A percentile compares a stretch with the other conserved stretches of the same genome.
These are phyloP conservation scores for Chlorella sp. DNA, from an alignment of 139 green algal species.

Conservation along the genomic window DNA sequence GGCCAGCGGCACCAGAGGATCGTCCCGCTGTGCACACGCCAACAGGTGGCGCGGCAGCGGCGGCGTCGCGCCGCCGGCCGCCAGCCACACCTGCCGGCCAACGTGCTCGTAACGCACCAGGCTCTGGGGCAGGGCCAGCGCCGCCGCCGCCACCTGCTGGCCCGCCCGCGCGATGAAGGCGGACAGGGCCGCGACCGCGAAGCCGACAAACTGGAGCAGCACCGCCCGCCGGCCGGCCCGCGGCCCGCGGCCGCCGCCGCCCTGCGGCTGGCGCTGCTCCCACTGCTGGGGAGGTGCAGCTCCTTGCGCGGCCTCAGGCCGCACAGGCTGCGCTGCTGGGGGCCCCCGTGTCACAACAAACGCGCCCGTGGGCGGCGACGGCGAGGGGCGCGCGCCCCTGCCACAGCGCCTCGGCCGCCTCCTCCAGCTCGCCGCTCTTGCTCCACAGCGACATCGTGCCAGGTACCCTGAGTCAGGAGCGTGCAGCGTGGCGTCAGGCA, in stretches of 20 bases:
- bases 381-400: neutral
- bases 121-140: constrained; percentile 1
- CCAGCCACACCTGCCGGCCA: constrained; percentile 19
- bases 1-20: neutral
- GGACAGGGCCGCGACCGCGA: neutral
- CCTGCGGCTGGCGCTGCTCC: neutral
- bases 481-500: too few relatives aligned
- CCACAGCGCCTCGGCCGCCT: neutral
- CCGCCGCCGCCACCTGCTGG: neutral
- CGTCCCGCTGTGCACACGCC: neutral
- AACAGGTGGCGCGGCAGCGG: too few relatives aligned
- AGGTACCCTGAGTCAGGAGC: too few relatives aligned
- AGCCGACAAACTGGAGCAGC: neutral
- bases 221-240: constrained; percentile 10
- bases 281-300: neutral
- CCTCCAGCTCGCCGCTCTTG: neutral
- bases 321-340: neutral
- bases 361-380: neutral
- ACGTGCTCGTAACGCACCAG: constrained; percentile 10
- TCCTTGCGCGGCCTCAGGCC: neutral
- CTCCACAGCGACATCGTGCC: too few relatives aligned
- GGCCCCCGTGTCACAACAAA: constrained; percentile 14
- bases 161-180: neutral
- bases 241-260: neutral
- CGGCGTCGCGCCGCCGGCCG: neutral